Evolutionary conservation across 176 grass and related monocot species (phyloP), one percentile per base, ranked within the genome.

Genomic region (Paspalum notatum): DNA sequence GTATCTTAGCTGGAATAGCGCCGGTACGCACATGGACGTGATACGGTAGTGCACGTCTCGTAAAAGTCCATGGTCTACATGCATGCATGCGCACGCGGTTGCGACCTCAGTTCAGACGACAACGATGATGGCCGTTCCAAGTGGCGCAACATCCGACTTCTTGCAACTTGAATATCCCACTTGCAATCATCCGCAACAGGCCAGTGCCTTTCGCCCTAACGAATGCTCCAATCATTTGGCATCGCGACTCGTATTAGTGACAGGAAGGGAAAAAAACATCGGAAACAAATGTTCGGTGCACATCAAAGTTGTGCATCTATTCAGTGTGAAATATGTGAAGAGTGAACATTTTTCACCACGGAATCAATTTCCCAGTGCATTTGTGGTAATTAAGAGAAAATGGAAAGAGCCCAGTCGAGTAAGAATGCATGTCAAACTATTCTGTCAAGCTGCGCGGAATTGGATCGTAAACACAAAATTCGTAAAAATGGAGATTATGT

Each of bases 11-110:
- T 80, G 81, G 65, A 72, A 16, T 21, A 32, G 45, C 12, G 24
- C 61, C 15, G 68, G 49, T 84, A 78, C 65, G 81, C 87, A 89
- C 82, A 89, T 89, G 82, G 76, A 41, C 14, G 12, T 46, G 59
- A 67, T 74, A 79, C 81, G 81, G 62, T 53, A 8, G 41, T 42
- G 80, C 41, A 66, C 65, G 85, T 55, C 67, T 55, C 12, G 77
- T 63, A 18, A 11, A 17, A 76, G 71, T 81, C 87, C 56, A 63
- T 70, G 76, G 53, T 24, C 75, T 68, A 51, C 51, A 26, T 20
- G 17, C 72, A 37, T 72, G 10, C 78, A n/a, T 18, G 38, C 32
- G 32, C 48, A 84, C 80, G 75, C 68, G 81, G 26, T 50, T 62
- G 21, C 45, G 16, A 54, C 85, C 62, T 59, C 60, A 50, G 37